Base-by-base conservation (phyloP, 805 yeast genomes). In the Lipomyces starkeyi region DNA sequence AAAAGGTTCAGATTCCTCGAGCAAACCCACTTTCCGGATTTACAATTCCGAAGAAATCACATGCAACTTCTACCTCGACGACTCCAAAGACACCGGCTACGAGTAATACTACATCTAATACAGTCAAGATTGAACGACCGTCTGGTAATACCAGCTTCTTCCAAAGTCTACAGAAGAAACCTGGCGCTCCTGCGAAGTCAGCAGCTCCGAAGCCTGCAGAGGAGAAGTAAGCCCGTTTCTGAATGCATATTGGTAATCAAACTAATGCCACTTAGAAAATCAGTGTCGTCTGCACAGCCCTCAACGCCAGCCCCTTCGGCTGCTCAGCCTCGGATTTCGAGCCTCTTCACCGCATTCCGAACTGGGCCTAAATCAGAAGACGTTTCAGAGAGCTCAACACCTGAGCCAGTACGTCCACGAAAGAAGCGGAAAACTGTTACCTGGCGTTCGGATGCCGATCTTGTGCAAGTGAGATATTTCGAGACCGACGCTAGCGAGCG, bases 381-480 rank as follows among this genome's bases (percentile, higher is more conserved):
- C 22, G 20, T 43, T 3, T 37, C 58, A 35, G 67, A 34, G 22
- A 58, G 17, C 37, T 43, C 29, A 2, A 35, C 69, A 13, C 53
- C 63, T 25, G 64, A 63, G 22, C 22, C 63, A 27, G 56, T 53
- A 22, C 25, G 25, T 37, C 59, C 60, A 53, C 63, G 58, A 34
- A 69, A 75, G 67, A 63, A 68, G 68, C 34, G 58, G 62, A 78
- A 78, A 65, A 54, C 73, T 5, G 81, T 78, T 1, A 65, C 69
- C 14, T 78, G 81, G 81, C 71, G 71, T 52, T 58, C 71, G 29
- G 81, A 76, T 37, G 52, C 59, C 14, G 77, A 76, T 25, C 74
- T 78, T 1, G 79, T 76, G 11, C 62, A 68, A 32, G 78, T 78
- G 20, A 68, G 76, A 35, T 70, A 59, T 54, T 78, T 76, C 63